These are phyloP conservation scores for Hysterium pulicare DNA, from an alignment of 2,329 filamentous ascomycete genomes.

Conservation along the genomic window DNA sequence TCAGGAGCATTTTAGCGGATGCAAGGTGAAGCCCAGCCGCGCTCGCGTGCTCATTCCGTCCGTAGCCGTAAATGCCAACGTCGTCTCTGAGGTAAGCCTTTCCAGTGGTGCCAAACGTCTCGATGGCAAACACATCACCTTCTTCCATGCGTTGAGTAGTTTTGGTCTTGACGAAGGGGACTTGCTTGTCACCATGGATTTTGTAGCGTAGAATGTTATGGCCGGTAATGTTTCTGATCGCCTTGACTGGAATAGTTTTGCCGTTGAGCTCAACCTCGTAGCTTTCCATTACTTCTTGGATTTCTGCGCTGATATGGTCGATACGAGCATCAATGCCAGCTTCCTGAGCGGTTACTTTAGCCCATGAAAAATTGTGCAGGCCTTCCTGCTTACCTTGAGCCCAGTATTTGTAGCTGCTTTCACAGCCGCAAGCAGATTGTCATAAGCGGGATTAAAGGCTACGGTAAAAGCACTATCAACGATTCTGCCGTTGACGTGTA, in stretches of 20 bases:
- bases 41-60: conserved; percentile 64
- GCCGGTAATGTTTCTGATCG: conserved; percentile 82
- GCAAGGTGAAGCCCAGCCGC: conserved; percentile 70
- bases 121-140: conserved; percentile 89
- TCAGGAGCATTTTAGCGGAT: conserved; percentile 79
- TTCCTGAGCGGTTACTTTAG: conserved; percentile 49
- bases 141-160: conserved; percentile 91
- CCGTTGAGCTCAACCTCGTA: conserved; percentile 81
- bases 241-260: conserved; percentile 72
- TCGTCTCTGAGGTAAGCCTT: conserved; percentile 82
- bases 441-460: conserved; percentile 61
- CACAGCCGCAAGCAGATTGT: conserved; percentile 60
- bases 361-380: conserved; percentile 3
- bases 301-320: conserved; percentile 75
- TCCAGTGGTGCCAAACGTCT: conserved; percentile 92
- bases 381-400: conserved; percentile 52
- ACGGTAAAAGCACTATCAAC: conserved; percentile 67
- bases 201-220: conserved; percentile 87
- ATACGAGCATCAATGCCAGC: conserved; percentile 89
- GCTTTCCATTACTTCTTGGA: conserved; percentile 90
- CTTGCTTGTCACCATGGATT: conserved; percentile 89
- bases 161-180: conserved; percentile 80
- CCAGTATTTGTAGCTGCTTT: conserved; percentile 67
- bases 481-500: conserved; percentile 64
- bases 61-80: conserved; percentile 61